phyloP scores from a whole-genome alignment of 2,329 filamentous ascomycete genomes.

The Didymella glomerata region DNA sequence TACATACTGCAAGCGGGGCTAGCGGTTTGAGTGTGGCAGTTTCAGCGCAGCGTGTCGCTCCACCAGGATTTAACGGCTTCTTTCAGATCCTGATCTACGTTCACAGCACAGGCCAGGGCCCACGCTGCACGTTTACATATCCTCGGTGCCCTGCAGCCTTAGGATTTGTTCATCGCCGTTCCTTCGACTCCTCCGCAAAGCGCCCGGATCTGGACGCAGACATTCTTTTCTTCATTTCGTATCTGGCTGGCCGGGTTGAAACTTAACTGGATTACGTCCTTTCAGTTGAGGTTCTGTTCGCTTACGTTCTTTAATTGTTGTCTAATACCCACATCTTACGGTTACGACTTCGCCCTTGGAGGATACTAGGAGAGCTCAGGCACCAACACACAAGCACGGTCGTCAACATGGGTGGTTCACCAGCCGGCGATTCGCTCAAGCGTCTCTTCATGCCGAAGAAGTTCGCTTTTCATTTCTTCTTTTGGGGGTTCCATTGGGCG shows the following conservation, averaged over 20 bases:
- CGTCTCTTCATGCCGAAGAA: slow-evolving; percentile 70
- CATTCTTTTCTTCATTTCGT: slow-evolving; percentile 53
- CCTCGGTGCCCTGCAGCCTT: slow-evolving; percentile 45
- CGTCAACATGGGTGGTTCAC: slow-evolving; percentile 28
- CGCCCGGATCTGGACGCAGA: slow-evolving; percentile 45
- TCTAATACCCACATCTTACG: slow-evolving; percentile 39
- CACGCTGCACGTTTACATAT: slow-evolving; percentile 48
- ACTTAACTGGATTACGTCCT: slow-evolving; percentile 46
- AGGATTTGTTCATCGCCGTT: slow-evolving; percentile 44
- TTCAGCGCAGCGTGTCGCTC: slow-evolving; percentile 49
- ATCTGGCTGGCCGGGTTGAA: slow-evolving; percentile 55
- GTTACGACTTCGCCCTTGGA: not conserved
- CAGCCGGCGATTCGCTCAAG: slow-evolving; percentile 19
- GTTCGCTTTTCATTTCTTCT: slow-evolving; percentile 79
- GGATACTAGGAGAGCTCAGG: not conserved
- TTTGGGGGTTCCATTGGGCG: slow-evolving; percentile 79
- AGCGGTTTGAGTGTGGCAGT: slow-evolving; percentile 49
- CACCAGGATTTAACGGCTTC: slow-evolving; percentile 34
- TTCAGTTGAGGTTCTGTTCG: slow-evolving; percentile 44
- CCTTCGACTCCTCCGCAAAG: slow-evolving; percentile 34
- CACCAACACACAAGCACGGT: not conserved
- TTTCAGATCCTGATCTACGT: slow-evolving; percentile 42
- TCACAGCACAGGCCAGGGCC: slow-evolving; percentile 30
- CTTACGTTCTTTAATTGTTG: slow-evolving; percentile 44
- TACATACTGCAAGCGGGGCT: slow-evolving; percentile 41